Conservation (phyloP, 179 eudicot genomes). For the Silene coronaria region DNA sequence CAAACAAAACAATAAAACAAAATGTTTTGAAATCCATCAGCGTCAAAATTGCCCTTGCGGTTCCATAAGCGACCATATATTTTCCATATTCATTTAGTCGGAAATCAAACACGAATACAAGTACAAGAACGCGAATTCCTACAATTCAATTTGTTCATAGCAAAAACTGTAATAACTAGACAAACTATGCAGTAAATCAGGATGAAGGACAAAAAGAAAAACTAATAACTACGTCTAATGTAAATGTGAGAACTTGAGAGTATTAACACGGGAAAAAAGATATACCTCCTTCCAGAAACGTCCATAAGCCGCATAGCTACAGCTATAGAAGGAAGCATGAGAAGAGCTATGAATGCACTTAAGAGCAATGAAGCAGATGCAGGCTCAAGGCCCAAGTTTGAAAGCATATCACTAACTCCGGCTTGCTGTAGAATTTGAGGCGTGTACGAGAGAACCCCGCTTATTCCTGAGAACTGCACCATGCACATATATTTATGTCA, state of each 20-base stretch:
- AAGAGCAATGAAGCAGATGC: conserved; percentile 60
- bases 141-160: neutral
- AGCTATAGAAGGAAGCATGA: conserved; percentile 78
- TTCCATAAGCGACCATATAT: too few species aligned
- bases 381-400: conserved; percentile 56
- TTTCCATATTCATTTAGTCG: too few species aligned
- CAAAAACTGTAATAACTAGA: too few species aligned
- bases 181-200: neutral
- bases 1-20: too few species aligned
- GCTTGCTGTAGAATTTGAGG: conserved; percentile 80
- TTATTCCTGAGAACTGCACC: conserved; percentile 77
- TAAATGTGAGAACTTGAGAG: neutral
- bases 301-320: conserved; percentile 88
- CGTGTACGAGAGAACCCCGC: conserved; percentile 71
- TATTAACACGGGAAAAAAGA: neutral
- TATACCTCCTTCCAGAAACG: conserved; percentile 69
- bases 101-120: neutral
- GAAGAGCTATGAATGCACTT: conserved; percentile 53
- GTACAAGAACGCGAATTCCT: neutral
- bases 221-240: too few species aligned
- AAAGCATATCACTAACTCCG: conserved; percentile 63
- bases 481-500: conserved; percentile 6
- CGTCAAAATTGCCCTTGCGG: too few species aligned
- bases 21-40: too few species aligned
- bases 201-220: neutral